Base-by-base conservation (phyloP, 75 land plant genomes). In the Larix kaempferi region DNA sequence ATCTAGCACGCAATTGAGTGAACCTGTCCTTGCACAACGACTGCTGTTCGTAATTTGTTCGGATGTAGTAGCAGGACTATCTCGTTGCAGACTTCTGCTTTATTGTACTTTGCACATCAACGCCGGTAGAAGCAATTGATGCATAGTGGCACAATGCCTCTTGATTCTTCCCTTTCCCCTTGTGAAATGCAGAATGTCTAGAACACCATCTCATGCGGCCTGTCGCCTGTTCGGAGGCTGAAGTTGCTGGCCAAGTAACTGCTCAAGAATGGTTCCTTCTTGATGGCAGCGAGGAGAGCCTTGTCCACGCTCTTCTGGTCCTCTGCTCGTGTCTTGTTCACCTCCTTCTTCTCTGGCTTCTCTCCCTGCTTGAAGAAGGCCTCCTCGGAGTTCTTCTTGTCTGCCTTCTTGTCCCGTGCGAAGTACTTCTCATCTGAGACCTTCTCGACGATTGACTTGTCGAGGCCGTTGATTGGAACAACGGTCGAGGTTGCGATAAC, bases 181-280 rank as follows among this genome's bases (percentile, higher is more conserved):
- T n/a, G n/a, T n/a, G n/a, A n/a, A n/a, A n/a, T n/a, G n/a, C n/a
- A n/a, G n/a, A n/a, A n/a, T n/a, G n/a, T 76, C 73, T 83, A 91
- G 41, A 91, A 91, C 5, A 87, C 84, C 33, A 91, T 84, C 80
- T 91, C 93, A 78, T 91, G 93, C 16, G 93, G 93, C 78, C 89
- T 91, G 80, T 85, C 85, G 55, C 93, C 91, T 27, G 88, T 67
- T 86, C 81, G 89, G 54, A 91, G 81, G 16, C 91, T 89, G 75
- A 91, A 91, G 62, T 91, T 91, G 1, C 85, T 85, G 35, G 69
- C 83, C 63, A 89, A 74, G 62, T 89, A 89, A 4, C 85, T 37
- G 62, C 74, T 81, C 84, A 89, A 74, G 11, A 85, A 87, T 56
- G 87, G 80, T 10, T 82, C 85, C 26, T 44, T 76, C 41, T 88